Evolutionary conservation across 2,329 filamentous ascomycete genomes (phyloP).

Genomic region (Xylariaceae sp.): DNA sequence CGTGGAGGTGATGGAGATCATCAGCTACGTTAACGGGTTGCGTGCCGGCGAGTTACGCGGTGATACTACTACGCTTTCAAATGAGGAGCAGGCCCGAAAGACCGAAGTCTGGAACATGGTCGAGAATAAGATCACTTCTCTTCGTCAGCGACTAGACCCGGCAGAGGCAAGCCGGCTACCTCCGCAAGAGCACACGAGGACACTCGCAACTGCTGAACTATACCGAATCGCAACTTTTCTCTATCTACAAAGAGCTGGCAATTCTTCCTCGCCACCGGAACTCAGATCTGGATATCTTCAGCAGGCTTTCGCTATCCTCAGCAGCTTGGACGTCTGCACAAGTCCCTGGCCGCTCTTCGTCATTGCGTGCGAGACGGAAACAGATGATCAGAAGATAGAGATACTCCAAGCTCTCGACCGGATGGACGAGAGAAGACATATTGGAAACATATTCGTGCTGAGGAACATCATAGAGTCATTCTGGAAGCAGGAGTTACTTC

Average conservation of each 20-base stretch:
- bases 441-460: conserved; percentile 42
- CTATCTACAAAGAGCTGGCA: conserved; percentile 32
- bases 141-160: conserved; percentile 26
- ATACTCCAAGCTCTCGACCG: conserved; percentile 36
- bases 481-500: conserved; percentile 42
- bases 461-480: conserved; percentile 38
- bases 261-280: conserved; percentile 13
- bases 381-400: conserved; percentile 36
- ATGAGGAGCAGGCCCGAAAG: conserved; percentile 23
- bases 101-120: conserved; percentile 24
- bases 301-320: conserved; percentile 33
- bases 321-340: conserved; percentile 36
- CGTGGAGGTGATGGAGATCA: conserved; percentile 38
- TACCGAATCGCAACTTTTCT: conserved; percentile 45
- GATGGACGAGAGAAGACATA: conserved; percentile 38
- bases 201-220: conserved; percentile 43
- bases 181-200: conserved; percentile 23
- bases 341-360: conserved; percentile 47
- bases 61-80: conserved; percentile 5
- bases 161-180: conserved; percentile 24
- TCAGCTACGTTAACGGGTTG: conserved; percentile 36
- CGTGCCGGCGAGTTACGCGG: conserved; percentile 25
- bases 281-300: conserved; percentile 26
- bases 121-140: conserved; percentile 21
- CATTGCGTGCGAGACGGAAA: conserved; percentile 38